phyloP scores from a whole-genome alignment of 768 basidiomycete species.

The Leccinum aurantiacum region DNA sequence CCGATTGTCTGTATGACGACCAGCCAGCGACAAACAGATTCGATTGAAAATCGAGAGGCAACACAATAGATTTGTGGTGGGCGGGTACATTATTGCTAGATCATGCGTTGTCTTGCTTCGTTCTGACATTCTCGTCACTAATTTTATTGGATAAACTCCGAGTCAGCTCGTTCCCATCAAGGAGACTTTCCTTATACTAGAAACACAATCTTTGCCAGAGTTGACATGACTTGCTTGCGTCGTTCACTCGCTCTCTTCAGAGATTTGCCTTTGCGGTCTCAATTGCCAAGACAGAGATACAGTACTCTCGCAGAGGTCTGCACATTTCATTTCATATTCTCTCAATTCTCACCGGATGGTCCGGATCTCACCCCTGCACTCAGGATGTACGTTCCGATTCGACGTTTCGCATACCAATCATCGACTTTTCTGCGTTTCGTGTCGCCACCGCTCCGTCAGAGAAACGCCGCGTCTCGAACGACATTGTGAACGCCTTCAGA shows the following conservation, averaged over 20 bases:
- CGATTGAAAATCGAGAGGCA: too few species aligned
- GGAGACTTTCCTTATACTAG: too few species aligned
- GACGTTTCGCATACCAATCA: constrained; percentile 67
- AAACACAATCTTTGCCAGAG: too few species aligned
- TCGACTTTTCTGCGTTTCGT: constrained; percentile 74
- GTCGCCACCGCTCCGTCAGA: constrained; percentile 48
- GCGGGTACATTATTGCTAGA: too few species aligned
- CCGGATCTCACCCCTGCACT: background rate
- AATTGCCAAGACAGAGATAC: constrained; percentile 13
- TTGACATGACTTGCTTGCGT: constrained; percentile 13
- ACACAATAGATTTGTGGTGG: too few species aligned
- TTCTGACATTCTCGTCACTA: too few species aligned
- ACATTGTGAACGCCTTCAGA: constrained; percentile 76
- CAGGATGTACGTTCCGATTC: constrained; percentile 39
- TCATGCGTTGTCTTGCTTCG: too few species aligned
- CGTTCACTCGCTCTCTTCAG: constrained; percentile 16
- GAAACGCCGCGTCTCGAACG: constrained; percentile 60
- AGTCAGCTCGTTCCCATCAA: too few species aligned
- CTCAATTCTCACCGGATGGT: constrained; percentile 1
- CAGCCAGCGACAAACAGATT: too few species aligned
- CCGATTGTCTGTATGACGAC: too few species aligned
- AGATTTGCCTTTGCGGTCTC: background rate
- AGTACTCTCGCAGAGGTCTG: constrained; percentile 30
- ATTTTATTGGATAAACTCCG: too few species aligned
- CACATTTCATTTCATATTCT: background rate